Evolutionary conservation across 495 filamentous ascomycete species (phyloP).

Genomic region (Cryomyces minteri): DNA sequence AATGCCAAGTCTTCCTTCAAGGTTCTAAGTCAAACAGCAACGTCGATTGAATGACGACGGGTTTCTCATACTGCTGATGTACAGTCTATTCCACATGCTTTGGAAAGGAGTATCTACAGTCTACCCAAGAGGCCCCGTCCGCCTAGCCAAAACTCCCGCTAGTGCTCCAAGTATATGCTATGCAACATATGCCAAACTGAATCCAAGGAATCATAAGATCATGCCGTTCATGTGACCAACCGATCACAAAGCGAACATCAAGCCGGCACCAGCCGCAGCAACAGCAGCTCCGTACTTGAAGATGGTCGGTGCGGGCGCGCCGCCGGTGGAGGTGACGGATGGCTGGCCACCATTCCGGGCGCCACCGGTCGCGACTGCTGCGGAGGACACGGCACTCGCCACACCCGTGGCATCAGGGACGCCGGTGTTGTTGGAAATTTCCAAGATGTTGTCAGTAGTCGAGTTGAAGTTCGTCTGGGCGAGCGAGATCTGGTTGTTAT

Average conservation of each 20-base stretch:
- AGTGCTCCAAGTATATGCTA: too few relatives aligned
- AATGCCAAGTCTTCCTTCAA: too few relatives aligned
- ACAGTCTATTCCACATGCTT: too few relatives aligned
- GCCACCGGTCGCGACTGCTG: slow-evolving; percentile 35
- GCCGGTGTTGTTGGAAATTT: slow-evolving; percentile 47
- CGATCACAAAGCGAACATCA: slow-evolving; percentile 6
- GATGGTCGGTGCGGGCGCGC: slow-evolving; percentile 2
- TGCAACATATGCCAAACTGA: too few relatives aligned
- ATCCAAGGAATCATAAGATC: too few relatives aligned
- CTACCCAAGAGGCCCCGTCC: too few relatives aligned
- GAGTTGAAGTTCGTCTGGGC: slow-evolving; percentile 75
- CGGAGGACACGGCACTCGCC: slow-evolving; percentile 35
- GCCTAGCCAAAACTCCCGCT: too few relatives aligned
- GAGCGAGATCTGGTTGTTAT: slow-evolving; percentile 73
- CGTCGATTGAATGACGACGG: too few relatives aligned
- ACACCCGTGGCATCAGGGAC: slow-evolving; percentile 60
- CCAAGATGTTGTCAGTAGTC: slow-evolving; percentile 40
- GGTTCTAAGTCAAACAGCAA: too few relatives aligned
- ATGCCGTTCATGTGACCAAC: too few relatives aligned
- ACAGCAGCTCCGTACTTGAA: slow-evolving; percentile 1
- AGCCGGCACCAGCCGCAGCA: slow-evolving; percentile 4
- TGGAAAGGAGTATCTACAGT: too few relatives aligned
- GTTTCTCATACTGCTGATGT: too few relatives aligned
- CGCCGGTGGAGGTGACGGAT: not conserved
- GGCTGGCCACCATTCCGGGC: slow-evolving; percentile 35